Conservation (phyloP, 2,329 filamentous ascomycete species). For the Aureobasidium sp. region DNA sequence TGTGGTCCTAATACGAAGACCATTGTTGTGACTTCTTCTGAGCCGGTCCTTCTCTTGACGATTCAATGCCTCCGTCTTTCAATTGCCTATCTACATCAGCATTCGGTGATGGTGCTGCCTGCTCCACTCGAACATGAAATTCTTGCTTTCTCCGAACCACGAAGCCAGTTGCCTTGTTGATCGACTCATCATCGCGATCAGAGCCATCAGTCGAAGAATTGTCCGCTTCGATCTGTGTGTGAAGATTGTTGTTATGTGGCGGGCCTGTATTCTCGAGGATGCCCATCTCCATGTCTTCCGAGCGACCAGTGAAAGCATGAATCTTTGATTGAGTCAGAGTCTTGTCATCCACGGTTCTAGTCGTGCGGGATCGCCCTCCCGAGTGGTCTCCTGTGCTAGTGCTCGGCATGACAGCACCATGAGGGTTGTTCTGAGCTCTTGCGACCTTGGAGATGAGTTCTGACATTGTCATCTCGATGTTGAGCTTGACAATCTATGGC, state of each 20-base stretch:
- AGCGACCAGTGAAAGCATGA: background rate
- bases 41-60: background rate
- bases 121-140: conserved; percentile 5
- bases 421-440: conserved; percentile 1
- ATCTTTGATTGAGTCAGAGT: conserved; percentile 8
- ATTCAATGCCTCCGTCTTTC: background rate
- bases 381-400: background rate
- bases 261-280: conserved; percentile 6
- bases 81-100: background rate
- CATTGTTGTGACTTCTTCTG: background rate
- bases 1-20: background rate
- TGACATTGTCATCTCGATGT: conserved; percentile 49
- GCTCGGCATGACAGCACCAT: background rate
- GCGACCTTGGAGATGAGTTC: conserved; percentile 41
- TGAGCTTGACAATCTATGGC: conserved; percentile 37
- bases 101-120: background rate
- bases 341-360: conserved; percentile 6
- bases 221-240: conserved; percentile 3
- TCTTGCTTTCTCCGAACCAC: conserved; percentile 7
- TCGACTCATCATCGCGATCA: background rate
- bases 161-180: background rate
- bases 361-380: conserved; percentile 2
- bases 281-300: conserved; percentile 12
- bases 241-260: background rate
- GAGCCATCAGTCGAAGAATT: background rate